Evolutionary conservation across 2,329 filamentous ascomycete species (phyloP).

Genomic region (Pestalotiopsis sp.): DNA sequence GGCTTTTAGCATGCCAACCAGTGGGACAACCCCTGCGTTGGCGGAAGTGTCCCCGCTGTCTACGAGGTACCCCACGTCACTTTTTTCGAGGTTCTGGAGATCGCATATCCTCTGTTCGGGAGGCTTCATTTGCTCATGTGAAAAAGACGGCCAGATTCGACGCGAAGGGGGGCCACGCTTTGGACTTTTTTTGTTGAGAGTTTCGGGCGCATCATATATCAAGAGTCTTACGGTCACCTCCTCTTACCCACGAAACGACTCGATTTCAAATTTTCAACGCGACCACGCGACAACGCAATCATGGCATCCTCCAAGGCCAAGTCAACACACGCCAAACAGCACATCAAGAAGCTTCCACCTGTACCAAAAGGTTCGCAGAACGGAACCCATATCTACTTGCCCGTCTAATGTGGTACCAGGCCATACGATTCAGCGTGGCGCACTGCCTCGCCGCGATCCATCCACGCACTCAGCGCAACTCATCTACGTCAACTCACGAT

Average conservation of each 20-base stretch:
- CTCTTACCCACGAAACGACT: background rate
- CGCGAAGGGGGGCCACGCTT: background rate
- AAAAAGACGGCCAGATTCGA: background rate
- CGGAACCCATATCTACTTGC: background rate
- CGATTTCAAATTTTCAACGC: background rate
- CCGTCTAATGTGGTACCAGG: conserved; percentile 34
- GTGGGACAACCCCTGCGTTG: background rate
- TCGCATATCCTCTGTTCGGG: background rate
- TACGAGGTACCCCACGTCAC: conserved; percentile 4
- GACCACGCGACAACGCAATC: background rate
- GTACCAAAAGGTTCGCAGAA: conserved; percentile 27
- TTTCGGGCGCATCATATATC: background rate
- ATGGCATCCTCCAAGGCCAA: conserved; percentile 2
- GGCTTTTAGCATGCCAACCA: background rate
- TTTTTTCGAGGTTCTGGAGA: background rate
- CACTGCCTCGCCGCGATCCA: conserved; percentile 42
- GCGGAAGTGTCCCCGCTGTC: background rate
- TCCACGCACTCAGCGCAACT: conserved; percentile 35
- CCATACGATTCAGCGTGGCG: conserved; percentile 49
- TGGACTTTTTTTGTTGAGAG: background rate
- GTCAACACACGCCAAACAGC: conserved; percentile 14
- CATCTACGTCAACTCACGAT: conserved; percentile 65
- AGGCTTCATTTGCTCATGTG: background rate
- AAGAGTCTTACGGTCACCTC: background rate
- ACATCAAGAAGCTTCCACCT: conserved; percentile 28